These are phyloP conservation scores for Filobasidium uniguttulatum DNA, from an alignment of 1,284 basidiomycete genomes.

Conservation along the genomic window DNA sequence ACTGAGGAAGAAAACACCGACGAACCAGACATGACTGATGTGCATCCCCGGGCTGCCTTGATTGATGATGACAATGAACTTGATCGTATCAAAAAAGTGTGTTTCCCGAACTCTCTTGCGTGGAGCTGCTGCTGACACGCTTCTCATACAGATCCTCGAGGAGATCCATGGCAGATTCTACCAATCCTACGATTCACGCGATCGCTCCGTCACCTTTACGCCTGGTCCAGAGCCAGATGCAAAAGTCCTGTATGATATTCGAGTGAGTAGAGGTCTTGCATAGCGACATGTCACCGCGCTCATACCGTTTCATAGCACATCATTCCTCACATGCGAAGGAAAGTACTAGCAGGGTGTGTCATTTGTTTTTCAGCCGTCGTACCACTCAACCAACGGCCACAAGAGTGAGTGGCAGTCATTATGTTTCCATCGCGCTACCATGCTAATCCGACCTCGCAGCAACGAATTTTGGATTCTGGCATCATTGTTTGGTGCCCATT, in stretches of 20 bases:
- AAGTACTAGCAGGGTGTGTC: slow-evolving; percentile 60
- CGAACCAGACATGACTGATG: slow-evolving; percentile 13
- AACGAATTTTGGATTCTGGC: slow-evolving; percentile 82
- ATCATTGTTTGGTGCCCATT: slow-evolving; percentile 72
- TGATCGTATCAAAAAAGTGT: slow-evolving; percentile 54
- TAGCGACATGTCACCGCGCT: not conserved
- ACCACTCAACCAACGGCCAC: slow-evolving; percentile 64
- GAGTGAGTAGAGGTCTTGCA: slow-evolving; percentile 3
- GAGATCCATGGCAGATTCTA: slow-evolving; percentile 68
- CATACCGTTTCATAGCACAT: slow-evolving; percentile 46
- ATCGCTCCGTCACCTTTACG: slow-evolving; percentile 6
- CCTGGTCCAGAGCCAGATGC: slow-evolving; percentile 5
- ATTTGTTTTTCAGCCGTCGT: slow-evolving; percentile 89
- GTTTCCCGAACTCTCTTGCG: slow-evolving; percentile 17
- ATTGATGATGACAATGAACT: slow-evolving; percentile 84
- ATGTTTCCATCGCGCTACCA: not conserved
- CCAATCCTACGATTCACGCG: slow-evolving; percentile 32
- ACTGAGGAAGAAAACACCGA: slow-evolving; percentile 8
- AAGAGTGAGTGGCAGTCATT: slow-evolving; percentile 36
- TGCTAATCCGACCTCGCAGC: slow-evolving; percentile 21
- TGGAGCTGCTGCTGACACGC: not conserved
- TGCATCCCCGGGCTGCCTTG: slow-evolving; percentile 53
- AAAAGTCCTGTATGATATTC: slow-evolving; percentile 14
- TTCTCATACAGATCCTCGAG: slow-evolving; percentile 43
- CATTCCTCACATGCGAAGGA: slow-evolving; percentile 62